Evolutionary conservation across 2,329 filamentous ascomycete genomes (phyloP).

Genomic region (Bretziella fagacearum): DNA sequence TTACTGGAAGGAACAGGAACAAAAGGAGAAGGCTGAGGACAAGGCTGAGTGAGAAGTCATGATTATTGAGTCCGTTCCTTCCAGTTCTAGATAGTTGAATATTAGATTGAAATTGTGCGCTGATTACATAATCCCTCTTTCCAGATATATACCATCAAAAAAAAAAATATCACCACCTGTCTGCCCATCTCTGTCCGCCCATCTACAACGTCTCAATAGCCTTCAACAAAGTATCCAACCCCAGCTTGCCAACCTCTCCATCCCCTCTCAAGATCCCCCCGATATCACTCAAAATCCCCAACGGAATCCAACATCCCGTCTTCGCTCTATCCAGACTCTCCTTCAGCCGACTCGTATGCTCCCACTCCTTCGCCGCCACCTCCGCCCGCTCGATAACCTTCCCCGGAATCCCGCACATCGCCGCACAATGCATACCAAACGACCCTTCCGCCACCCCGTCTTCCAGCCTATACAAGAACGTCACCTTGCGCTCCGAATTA

Average conservation of each 20-base stretch:
- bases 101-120: not conserved
- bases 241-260: slow-evolving; percentile 31
- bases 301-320: slow-evolving; percentile 61
- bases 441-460: slow-evolving; percentile 87
- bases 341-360: slow-evolving; percentile 80
- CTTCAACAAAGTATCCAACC: slow-evolving; percentile 40
- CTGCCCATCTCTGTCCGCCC: no score
- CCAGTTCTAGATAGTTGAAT: no score
- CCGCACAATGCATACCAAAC: slow-evolving; percentile 97
- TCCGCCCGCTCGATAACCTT: slow-evolving; percentile 77
- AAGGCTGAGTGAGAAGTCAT: not conserved
- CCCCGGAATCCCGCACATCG: slow-evolving; percentile 85
- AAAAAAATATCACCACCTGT: no score
- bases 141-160: no score
- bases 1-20: slow-evolving; percentile 33
- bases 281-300: slow-evolving; percentile 79
- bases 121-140: not conserved
- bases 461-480: slow-evolving; percentile 89
- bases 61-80: not conserved
- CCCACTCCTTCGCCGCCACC: slow-evolving; percentile 77
- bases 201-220: slow-evolving; percentile 41
- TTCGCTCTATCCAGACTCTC: slow-evolving; percentile 72
- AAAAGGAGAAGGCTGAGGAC: not conserved
- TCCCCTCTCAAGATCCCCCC: slow-evolving; percentile 53
- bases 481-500: slow-evolving; percentile 67